Base-by-base conservation (phyloP, 768 basidiomycete species). In the Nidula microcarpa region DNA sequence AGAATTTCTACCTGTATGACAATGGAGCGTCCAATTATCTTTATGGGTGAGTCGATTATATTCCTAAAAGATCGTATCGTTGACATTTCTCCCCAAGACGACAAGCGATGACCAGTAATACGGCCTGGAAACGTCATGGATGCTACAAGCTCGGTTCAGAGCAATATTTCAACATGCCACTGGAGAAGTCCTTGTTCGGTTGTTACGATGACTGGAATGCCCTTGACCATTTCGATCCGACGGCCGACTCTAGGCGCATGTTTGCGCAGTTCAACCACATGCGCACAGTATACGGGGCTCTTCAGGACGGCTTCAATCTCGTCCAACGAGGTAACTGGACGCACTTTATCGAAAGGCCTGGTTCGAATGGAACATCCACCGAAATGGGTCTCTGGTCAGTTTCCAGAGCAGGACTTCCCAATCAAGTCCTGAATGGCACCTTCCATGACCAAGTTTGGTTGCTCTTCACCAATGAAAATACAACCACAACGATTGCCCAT, bases 191-290 rank as follows among this genome's bases (percentile, higher is more conserved):
- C 2, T 65, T 93, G 33, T 73, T 93, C 14, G 94, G 93, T 45
- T 97, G 94, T 66, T 61, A 87, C 45, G 92, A 96, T 63, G 85
- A 90, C 60, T 94, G 90, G 91, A 95, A 96, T 66, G 82, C 89
- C 2, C 82, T 95, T 33, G 94, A 97, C 61, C 94, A 97, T 66
- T 96, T 96, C 65, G 94, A 97, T 68, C 92, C 93, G 30, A 95
- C 94, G 2, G 73, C 86, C 10, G 86, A 90, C 62, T 78, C 79
- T 37, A 82, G 89, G 37, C 86, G 92, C 52, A 63, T 91, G 53
- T 84, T 91, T 62, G 65, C 81, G 14, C 90, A 89, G 50, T 86
- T 91, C 72, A 67, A 87, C 53, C 77, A 82, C 61, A 75, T 96
- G 36, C 87, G 94, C 33, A 65, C 65, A 5, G 68, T 75, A 11